Base-by-base conservation (phyloP, 2,329 filamentous ascomycete genomes). In the Diaporthe ilicicola region DNA sequence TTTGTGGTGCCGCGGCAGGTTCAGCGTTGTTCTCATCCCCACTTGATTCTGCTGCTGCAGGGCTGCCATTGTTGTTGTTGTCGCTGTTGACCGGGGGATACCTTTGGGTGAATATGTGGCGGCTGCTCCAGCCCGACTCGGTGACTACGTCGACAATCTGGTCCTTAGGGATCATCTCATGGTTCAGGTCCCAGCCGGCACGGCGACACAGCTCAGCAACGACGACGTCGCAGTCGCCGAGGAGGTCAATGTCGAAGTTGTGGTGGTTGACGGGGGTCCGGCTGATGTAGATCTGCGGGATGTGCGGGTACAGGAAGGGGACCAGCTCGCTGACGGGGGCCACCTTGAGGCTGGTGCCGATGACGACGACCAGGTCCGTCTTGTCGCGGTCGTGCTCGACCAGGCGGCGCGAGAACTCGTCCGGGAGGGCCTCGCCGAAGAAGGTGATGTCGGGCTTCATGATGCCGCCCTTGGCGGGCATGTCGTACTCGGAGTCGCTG, bases 361-460 rank as follows among this genome's bases (percentile, higher is more conserved):
- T 98, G 75, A 98, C 95, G 75, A 99, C 91, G 75, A 98, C 93
- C 19, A 99, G 87, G 79, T 99, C 96, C 1, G 93, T 93, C 70
- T 89, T 86, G 74, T 94, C 89, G 71, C 90, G 90, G 81, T 99
- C 96, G 76, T 94, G 88, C 72, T 93, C 87, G n/a, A 93, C 90
- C 17, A 98, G 88, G 9, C 95, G 92, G 62, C 89, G 86, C 70
- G 92, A 93, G 81, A 99, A 99, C 75, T 90, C 89, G 76, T 93
- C 90, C 0, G 95, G 95, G 1, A 99, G 90, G 64, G 91, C 88
- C 83, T 99, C 96, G 75, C 95, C 95, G 77, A 98, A 98, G 84
- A 99, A 98, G 56, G 94, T 98, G 78, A 99, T 98, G 83, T 98
- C 95, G 10, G 96, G 96, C 86, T 93, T 97, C 94, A 97, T 97